These are phyloP conservation scores for Sisymbrium altissimum DNA, from an alignment of 345 rosid species.

Conservation along the genomic window DNA sequence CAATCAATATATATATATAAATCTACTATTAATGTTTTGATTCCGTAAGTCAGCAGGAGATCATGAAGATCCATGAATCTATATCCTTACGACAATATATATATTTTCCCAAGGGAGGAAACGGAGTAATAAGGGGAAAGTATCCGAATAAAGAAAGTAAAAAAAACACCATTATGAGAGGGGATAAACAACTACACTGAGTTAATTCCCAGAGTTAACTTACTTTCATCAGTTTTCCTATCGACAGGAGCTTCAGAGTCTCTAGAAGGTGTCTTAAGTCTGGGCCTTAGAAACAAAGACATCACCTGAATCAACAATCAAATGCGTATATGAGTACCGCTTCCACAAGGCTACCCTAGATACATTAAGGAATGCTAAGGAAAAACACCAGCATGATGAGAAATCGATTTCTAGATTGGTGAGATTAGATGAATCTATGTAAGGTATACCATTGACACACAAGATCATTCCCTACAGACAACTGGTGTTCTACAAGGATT, in stretches of 20 bases:
- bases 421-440: background rate
- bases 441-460: background rate
- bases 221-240: conserved; percentile 41
- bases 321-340: conserved; percentile 3
- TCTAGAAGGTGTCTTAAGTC: conserved; percentile 41
- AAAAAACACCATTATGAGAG: background rate
- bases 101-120: no score
- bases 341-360: background rate
- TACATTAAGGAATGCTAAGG: background rate
- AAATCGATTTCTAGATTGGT: background rate
- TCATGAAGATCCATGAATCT: no score
- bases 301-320: conserved; percentile 64
- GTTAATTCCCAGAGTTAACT: conserved; percentile 18
- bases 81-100: no score
- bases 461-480: background rate
- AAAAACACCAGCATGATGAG: background rate
- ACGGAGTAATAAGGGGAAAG: no score
- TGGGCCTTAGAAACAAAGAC: conserved; percentile 73
- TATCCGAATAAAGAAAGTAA: no score
- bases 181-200: background rate
- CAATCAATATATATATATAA: no score
- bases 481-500: background rate
- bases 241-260: conserved; percentile 26
- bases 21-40: no score
- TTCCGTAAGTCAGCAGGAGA: no score